phyloP scores from a whole-genome alignment of 805 yeast genomes.

The Nakazawaea molendinolei region DNA sequence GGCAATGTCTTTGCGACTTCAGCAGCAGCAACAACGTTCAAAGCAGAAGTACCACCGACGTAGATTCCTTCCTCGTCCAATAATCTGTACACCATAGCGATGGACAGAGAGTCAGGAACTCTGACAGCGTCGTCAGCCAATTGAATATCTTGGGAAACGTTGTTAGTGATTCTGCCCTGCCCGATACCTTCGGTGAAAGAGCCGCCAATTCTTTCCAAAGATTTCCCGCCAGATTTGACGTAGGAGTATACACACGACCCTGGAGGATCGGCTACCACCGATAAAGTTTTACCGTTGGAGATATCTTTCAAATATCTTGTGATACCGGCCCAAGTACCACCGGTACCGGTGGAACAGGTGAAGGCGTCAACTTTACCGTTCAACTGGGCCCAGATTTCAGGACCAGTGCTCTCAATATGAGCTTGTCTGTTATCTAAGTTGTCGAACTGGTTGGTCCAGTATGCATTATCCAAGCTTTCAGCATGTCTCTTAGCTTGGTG shows the following conservation, averaged over 20 bases:
- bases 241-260: constrained; percentile 82
- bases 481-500: constrained; percentile 86
- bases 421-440: constrained; percentile 84
- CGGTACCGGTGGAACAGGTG: constrained; percentile 90
- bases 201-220: constrained; percentile 66
- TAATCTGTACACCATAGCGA: constrained; percentile 75
- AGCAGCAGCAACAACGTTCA: constrained; percentile 86
- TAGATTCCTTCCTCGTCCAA: constrained; percentile 87
- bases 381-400: constrained; percentile 85
- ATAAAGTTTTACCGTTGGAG: constrained; percentile 53
- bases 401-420: constrained; percentile 86
- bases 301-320: constrained; percentile 71
- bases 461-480: constrained; percentile 66
- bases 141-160: constrained; percentile 65
- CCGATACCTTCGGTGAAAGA: constrained; percentile 96
- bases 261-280: constrained; percentile 87
- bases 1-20: constrained; percentile 72
- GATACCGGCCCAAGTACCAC: constrained; percentile 86
- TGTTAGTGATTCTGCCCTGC: constrained; percentile 87
- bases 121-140: constrained; percentile 74
- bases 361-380: constrained; percentile 75
- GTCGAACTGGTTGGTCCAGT: constrained; percentile 92
- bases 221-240: constrained; percentile 62
- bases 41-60: constrained; percentile 85
- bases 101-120: constrained; percentile 74